These are phyloP conservation scores for Melampsora americana DNA, from an alignment of 1,284 basidiomycete genomes.

Conservation along the genomic window DNA sequence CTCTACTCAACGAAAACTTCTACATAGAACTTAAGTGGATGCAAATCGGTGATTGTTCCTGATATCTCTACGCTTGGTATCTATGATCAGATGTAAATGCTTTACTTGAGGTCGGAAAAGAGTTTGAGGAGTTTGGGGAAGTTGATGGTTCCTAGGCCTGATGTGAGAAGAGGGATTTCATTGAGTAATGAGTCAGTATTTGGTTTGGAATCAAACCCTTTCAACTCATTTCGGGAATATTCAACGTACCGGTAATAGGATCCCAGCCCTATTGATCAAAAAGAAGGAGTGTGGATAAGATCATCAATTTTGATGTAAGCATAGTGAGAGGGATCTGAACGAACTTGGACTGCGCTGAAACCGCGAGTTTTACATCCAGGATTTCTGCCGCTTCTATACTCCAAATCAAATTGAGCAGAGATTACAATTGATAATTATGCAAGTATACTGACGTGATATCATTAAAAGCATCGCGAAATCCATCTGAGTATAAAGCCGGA, in stretches of 20 bases:
- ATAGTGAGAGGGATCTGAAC: not conserved
- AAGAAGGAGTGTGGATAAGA: not conserved
- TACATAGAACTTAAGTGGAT: no score
- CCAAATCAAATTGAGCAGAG: no score
- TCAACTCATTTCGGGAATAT: no score
- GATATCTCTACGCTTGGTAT: no score
- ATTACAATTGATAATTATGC: not conserved
- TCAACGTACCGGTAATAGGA: constrained; percentile 45
- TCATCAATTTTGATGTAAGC: not conserved
- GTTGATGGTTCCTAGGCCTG: constrained; percentile 33
- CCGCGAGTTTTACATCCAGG: constrained; percentile 60
- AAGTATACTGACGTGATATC: constrained; percentile 57
- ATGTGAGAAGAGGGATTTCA: no score
- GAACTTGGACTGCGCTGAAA: constrained; percentile 54
- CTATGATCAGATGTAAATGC: no score
- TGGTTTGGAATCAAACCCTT: not conserved
- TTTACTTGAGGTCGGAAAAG: no score
- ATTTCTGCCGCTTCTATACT: constrained; percentile 57
- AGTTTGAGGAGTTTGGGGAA: constrained; percentile 18
- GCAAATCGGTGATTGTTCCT: no score
- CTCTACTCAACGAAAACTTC: no score
- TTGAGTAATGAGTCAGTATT: not conserved
- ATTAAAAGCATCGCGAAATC: constrained; percentile 55
- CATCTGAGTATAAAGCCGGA: constrained; percentile 60
- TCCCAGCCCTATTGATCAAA: constrained; percentile 46